A percentile compares a stretch with the other conserved stretches of the same genome.
phyloP scores from a whole-genome alignment of 129 eudicot genomes.

The Centaurea solstitialis region DNA sequence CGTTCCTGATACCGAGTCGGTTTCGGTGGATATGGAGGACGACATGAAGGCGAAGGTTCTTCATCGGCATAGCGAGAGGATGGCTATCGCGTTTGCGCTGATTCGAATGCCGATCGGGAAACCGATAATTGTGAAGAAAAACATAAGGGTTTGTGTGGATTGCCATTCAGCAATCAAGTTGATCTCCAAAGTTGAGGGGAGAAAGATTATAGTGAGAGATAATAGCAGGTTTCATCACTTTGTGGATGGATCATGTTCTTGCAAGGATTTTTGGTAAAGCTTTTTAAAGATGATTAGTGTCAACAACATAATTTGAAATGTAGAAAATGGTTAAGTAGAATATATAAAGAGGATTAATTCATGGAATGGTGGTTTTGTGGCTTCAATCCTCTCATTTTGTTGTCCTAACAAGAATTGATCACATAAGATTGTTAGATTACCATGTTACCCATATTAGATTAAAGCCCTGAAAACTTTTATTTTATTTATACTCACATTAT shows the following conservation, averaged over 20 bases:
- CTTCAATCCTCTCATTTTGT: background rate
- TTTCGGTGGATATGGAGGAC: conserved; percentile 41
- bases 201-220: conserved; percentile 49
- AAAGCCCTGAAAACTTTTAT: no score
- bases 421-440: no score
- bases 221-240: conserved; percentile 54
- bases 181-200: conserved; percentile 42
- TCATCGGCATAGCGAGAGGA: conserved; percentile 49
- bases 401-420: no score
- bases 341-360: background rate
- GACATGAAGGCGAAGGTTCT: conserved; percentile 39
- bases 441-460: no score
- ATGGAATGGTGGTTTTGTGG: background rate
- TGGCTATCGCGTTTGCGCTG: conserved; percentile 55
- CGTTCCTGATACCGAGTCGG: conserved; percentile 35
- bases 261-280: conserved; percentile 48
- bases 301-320: background rate
- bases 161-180: conserved; percentile 53
- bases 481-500: no score
- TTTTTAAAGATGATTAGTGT: background rate
- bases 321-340: background rate
- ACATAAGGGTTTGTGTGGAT: conserved; percentile 49
- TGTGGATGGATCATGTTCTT: conserved; percentile 52
- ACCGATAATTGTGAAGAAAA: conserved; percentile 51
- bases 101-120: conserved; percentile 35